Percentiles rank a stretch among this genome's conserved stretches.
These are phyloP conservation scores for Xylariaceae sp. DNA, from an alignment of 2,329 filamentous ascomycete genomes.

Conservation along the genomic window DNA sequence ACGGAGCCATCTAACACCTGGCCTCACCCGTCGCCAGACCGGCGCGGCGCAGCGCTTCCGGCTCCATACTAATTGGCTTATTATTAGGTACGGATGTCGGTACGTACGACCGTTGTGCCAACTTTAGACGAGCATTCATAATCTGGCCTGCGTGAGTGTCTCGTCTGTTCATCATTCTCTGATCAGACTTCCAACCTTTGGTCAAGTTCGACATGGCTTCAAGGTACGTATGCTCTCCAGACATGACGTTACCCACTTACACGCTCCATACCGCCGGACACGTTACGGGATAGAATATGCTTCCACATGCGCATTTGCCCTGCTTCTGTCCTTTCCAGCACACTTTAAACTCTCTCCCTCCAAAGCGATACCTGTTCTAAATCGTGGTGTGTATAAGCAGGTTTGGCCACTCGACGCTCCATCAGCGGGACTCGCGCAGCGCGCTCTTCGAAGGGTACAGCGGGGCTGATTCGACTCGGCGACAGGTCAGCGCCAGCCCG, in stretches of 20 bases:
- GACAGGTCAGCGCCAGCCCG: slow-evolving; percentile 45
- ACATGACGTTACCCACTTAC: not conserved
- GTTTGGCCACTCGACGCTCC: slow-evolving; percentile 64
- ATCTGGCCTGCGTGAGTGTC: slow-evolving; percentile 1
- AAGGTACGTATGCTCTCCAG: slow-evolving; percentile 26
- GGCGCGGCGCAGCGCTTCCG: not conserved
- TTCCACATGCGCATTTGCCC: not conserved
- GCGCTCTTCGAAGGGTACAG: slow-evolving; percentile 74
- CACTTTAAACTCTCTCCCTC: too few relatives aligned
- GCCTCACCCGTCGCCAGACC: slow-evolving; percentile 16
- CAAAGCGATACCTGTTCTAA: not conserved
- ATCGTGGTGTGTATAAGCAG: slow-evolving; percentile 37
- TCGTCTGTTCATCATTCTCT: slow-evolving; percentile 1
- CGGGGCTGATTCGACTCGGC: slow-evolving; percentile 42
- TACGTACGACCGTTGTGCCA: slow-evolving; percentile 9
- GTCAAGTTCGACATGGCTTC: slow-evolving; percentile 28
- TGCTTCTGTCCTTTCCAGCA: too few relatives aligned
- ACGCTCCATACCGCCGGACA: not conserved
- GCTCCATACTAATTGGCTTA: not conserved
- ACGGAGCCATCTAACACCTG: slow-evolving; percentile 12
- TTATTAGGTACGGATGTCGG: not conserved
- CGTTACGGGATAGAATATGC: not conserved
- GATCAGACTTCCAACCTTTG: not conserved
- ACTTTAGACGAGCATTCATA: slow-evolving; percentile 5
- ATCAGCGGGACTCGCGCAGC: slow-evolving; percentile 68